phyloP scores from a whole-genome alignment of 1,139 yeast species.

The Suhomyces guaymorum region DNA sequence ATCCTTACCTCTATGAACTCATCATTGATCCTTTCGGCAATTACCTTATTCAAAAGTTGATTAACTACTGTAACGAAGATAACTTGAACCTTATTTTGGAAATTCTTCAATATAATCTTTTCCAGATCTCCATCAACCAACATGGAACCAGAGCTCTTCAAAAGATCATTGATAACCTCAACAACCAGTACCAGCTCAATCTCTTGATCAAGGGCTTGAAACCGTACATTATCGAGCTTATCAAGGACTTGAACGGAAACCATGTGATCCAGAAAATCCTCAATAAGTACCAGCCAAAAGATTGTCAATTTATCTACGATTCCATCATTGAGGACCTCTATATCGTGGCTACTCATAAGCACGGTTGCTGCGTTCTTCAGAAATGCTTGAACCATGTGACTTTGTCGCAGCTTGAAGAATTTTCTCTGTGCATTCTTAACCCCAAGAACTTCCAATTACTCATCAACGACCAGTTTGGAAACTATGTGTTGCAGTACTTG shows the following conservation, averaged over 20 bases:
- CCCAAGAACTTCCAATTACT: conserved; percentile 33
- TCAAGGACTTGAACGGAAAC: conserved; percentile 49
- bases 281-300: conserved; percentile 38
- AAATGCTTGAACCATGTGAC: conserved; percentile 51
- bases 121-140: conserved; percentile 46
- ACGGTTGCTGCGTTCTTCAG: conserved; percentile 52
- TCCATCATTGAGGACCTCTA: conserved; percentile 39
- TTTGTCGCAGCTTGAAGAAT: conserved; percentile 34
- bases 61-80: conserved; percentile 37
- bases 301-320: conserved; percentile 48
- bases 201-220: conserved; percentile 58
- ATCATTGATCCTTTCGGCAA: conserved; percentile 44
- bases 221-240: conserved; percentile 44
- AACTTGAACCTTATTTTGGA: conserved; percentile 44
- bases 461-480: conserved; percentile 51
- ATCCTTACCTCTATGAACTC: conserved; percentile 42
- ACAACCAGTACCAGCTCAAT: conserved; percentile 36
- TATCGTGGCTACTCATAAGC: conserved; percentile 50
- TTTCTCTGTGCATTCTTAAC: conserved; percentile 37
- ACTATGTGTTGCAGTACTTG: conserved; percentile 49
- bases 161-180: conserved; percentile 43
- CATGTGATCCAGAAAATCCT: conserved; percentile 51
- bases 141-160: conserved; percentile 53
- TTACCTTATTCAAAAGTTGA: conserved; percentile 28
- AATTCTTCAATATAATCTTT: conserved; percentile 40